Base-by-base conservation (phyloP, 2,329 filamentous ascomycete species). In the Shiraia bambusicola region DNA sequence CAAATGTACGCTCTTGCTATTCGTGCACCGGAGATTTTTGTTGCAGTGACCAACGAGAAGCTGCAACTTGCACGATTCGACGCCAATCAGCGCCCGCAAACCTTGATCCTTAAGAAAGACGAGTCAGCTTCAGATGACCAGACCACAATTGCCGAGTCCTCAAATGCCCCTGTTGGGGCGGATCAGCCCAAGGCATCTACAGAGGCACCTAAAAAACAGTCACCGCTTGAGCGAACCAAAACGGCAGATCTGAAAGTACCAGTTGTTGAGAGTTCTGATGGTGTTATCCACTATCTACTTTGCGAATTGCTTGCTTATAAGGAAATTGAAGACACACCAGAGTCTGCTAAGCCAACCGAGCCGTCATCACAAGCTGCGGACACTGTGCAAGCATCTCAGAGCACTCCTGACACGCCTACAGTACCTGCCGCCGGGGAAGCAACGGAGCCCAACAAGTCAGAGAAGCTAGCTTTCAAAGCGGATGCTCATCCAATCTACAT, bases 401-500 rank as follows among this genome's bases (percentile, higher is more conserved):
- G 45, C 6, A 37, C 43, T 27, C 29, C 47, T 3, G 10, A 43
- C 2, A 31, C 49, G 2, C 15, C 54, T 19, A 34, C 53, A 25
- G 30, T 19, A 33, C 33, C 26, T 14, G 26, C 50, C 14, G 37
- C 39, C 24, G 50, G 56, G 32, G 34, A 24, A 16, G 26, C 50
- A 14, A 36, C 38, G 25, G 50, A 56, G 13, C 42, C 37, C 45
- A 65, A 32, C 37, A 58, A 89, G 63, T 43, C 71, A 4, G 71
- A 82, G 9, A 95, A 94, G 70, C 75, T 80, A 0, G 73, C 81
- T 0, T 97, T 97, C 77, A 96, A 95, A 70, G 76, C 88, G 1
- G 90, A 95, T 36, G 87, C 96, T 25, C 90, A 98, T 66, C 89
- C 91, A 0, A 96, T 95, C 46, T 98, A 95, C 71, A 85, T 97